Percentiles rank a stretch among this genome's conserved stretches.
These are phyloP conservation scores for Neurospora sp. DNA, from an alignment of 495 filamentous ascomycete species.

Conservation along the genomic window DNA sequence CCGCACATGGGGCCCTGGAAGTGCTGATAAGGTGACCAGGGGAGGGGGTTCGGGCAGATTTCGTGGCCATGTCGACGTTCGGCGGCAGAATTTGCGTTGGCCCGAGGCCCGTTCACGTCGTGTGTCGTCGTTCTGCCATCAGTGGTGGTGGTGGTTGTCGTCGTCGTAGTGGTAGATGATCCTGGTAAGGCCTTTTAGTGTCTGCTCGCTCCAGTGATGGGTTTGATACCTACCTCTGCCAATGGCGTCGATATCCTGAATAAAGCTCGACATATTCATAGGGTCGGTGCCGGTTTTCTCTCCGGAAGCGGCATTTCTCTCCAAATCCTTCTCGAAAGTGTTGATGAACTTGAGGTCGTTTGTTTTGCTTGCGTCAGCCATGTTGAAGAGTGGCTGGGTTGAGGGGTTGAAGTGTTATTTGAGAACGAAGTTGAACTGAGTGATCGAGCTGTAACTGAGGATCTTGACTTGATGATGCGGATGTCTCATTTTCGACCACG, in stretches of 20 bases:
- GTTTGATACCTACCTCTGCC: not conserved
- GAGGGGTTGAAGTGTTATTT: not conserved
- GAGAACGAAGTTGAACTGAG: not conserved
- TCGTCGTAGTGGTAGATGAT: not conserved
- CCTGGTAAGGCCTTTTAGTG: not conserved
- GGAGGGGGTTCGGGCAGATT: not conserved
- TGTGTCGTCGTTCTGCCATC: not conserved
- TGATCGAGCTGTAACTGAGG: not conserved
- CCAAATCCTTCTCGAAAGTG: not conserved
- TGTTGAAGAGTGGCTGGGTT: not conserved
- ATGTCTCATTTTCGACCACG: not conserved
- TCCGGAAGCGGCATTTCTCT: not conserved
- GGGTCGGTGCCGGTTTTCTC: not conserved
- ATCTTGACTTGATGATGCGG: not conserved
- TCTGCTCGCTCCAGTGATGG: not conserved
- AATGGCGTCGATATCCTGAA: not conserved
- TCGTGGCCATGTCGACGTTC: not conserved
- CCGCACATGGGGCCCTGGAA: not conserved
- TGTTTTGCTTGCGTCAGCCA: not conserved
- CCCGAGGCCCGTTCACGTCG: not conserved
- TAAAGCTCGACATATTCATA: not conserved
- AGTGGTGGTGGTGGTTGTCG: not conserved
- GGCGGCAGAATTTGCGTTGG: not conserved
- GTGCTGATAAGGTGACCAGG: not conserved
- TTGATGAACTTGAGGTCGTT: not conserved